phyloP scores from a whole-genome alignment of 805 yeast species.

The Candida taoyuanica region DNA sequence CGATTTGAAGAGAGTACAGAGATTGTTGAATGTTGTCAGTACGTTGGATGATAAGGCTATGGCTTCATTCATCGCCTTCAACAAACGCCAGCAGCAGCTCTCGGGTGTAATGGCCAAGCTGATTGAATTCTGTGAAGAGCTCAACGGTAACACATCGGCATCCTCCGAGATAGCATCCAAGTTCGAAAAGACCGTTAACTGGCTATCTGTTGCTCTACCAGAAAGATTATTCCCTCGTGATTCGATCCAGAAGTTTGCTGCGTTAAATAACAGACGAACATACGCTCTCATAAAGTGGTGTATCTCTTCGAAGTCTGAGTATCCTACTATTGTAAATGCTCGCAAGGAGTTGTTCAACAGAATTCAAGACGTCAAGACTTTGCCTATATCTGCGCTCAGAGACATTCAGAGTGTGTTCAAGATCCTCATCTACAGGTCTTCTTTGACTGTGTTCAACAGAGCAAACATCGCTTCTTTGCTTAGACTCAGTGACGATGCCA shows the following conservation, averaged over 20 bases:
- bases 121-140: conserved; percentile 44
- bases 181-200: conserved; percentile 49
- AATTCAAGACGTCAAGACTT: conserved; percentile 45
- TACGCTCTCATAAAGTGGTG: conserved; percentile 52
- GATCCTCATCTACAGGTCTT: conserved; percentile 55
- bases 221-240: conserved; percentile 42
- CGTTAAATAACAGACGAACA: conserved; percentile 54
- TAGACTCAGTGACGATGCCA: conserved; percentile 31
- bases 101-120: conserved; percentile 47
- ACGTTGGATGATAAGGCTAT: conserved; percentile 53
- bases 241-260: conserved; percentile 48
- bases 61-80: conserved; percentile 63
- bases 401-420: conserved; percentile 52
- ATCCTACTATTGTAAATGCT: conserved; percentile 53
- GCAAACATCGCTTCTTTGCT: conserved; percentile 56
- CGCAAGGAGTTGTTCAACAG: conserved; percentile 58
- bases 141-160: conserved; percentile 29
- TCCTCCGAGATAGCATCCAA: conserved; percentile 30
- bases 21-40: conserved; percentile 47
- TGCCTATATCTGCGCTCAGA: conserved; percentile 34
- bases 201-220: conserved; percentile 60
- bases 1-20: conserved; percentile 41
- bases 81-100: conserved; percentile 61
- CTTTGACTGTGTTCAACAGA: conserved; percentile 59
- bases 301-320: conserved; percentile 53